Conservation (phyloP, 1,284 basidiomycete species). For the Apiotrichum domesticum region DNA sequence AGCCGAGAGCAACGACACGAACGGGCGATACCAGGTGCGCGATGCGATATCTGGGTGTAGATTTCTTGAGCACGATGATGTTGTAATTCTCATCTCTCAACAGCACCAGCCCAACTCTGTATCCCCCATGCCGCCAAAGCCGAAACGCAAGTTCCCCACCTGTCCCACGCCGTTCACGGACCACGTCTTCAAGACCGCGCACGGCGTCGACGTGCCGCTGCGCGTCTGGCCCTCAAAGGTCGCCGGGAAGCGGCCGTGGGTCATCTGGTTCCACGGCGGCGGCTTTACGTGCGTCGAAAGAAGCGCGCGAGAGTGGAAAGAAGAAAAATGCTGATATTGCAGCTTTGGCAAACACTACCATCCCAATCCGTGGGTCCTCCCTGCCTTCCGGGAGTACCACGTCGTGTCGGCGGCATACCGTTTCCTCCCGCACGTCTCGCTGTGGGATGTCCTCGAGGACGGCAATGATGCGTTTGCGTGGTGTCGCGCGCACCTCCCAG, state of each 20-base stretch:
- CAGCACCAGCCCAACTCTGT: no score
- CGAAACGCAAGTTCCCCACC: not conserved
- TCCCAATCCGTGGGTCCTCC: conserved; percentile 22
- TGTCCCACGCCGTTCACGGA: conserved; percentile 18
- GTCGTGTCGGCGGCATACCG: conserved; percentile 32
- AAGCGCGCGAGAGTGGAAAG: no score
- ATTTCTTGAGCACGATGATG: no score
- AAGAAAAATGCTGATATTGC: not conserved
- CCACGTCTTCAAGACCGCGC: conserved; percentile 22
- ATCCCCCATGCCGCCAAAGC: no score
- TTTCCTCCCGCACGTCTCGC: conserved; percentile 21
- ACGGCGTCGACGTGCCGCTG: conserved; percentile 27
- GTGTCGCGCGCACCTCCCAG: conserved; percentile 14
- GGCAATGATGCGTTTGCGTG: conserved; percentile 19
- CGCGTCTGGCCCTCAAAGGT: conserved; percentile 26
- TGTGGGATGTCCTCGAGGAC: conserved; percentile 25
- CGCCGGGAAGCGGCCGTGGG: conserved; percentile 1
- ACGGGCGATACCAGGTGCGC: no score
- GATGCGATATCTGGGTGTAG: no score
- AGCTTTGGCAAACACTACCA: not conserved
- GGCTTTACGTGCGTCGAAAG: not conserved
- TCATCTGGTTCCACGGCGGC: conserved; percentile 20
- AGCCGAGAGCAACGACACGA: no score
- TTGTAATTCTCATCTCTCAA: no score
- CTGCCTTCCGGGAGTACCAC: conserved; percentile 26